Evolutionary conservation across 2,329 filamentous ascomycete genomes (phyloP), one percentile per base, ranked within the genome.

Genomic region (Cephalotrichum gorgonifer): DNA sequence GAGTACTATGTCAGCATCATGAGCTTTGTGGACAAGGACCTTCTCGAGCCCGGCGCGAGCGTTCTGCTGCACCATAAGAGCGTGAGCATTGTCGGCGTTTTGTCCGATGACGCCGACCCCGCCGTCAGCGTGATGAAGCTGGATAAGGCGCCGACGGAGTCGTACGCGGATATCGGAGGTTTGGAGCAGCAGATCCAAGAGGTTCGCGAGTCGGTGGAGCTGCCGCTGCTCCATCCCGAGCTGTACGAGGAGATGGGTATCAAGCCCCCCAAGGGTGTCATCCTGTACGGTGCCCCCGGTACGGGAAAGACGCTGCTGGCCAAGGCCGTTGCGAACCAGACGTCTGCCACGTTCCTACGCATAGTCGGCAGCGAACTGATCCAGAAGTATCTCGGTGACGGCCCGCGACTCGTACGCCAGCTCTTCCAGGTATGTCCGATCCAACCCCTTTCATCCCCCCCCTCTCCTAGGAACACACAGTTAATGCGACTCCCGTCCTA

Each of bases 1-100:
- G 93, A 98, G 67, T 98, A 95, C 77, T 98, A 97, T 66, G 93
- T 98, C 56, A 96, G 90, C 58, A 98, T 98, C 78, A 97, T 97
- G 93, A 96, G 91, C 49, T 98, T 98, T 61, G 93, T 98, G 56
- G 93, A 98, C 75, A 98, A 98, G 71, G 93, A 98, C 62, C 80
- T 98, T 4, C 78, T 98, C 41, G 93, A 98, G 69, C 93, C 93
- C 2, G 94, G 94, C 53, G 89, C 93, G 17, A 96, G 89, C 59
- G 93, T 98, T 44, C 74, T 98, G 44, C 74, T 98, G 51, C 93
- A 98, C 62, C 93, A 98, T 69, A 98, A 98, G 74, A 94, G 87
- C 48, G 91, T 97, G 47, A 96, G 91, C 39, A 95, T 98, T 42
- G 93, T 98, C 27, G 93, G 94, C 66, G 93, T 98, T 20, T 73